Evolutionary conservation across 1,139 yeast species (phyloP).

Genomic region (Torulaspora pretoriensis): DNA sequence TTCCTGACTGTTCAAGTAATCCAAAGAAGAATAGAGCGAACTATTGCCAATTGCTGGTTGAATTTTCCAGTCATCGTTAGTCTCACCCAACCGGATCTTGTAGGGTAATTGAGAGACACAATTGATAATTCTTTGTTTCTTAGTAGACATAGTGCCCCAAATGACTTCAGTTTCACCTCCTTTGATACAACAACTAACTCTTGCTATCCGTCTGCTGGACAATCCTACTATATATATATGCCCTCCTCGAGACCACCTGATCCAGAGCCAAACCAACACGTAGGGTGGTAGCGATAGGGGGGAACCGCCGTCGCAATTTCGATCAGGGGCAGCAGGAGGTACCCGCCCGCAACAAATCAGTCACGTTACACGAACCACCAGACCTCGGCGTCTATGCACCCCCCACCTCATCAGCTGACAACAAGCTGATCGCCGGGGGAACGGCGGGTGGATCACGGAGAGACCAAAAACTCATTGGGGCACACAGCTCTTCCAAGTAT

Average conservation of each 20-base stretch:
- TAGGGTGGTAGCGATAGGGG: not conserved
- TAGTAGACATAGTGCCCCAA: not conserved
- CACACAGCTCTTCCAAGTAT: too few relatives aligned
- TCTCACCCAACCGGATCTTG: constrained; percentile 28
- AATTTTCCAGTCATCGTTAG: constrained; percentile 46
- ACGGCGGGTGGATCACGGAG: too few relatives aligned
- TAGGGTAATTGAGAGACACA: constrained; percentile 39
- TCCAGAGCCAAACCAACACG: not conserved
- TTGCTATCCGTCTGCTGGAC: not conserved
- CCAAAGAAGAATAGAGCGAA: constrained; percentile 74
- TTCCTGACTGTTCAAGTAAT: constrained; percentile 44
- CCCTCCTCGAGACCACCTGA: not conserved
- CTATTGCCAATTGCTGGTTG: constrained; percentile 76
- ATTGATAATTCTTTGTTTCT: constrained; percentile 35
- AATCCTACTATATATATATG: not conserved
- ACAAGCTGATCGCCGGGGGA: too few relatives aligned
- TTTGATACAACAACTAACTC: too few relatives aligned
- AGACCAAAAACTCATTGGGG: too few relatives aligned
- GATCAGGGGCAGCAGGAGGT: not conserved
- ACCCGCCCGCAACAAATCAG: too few relatives aligned
- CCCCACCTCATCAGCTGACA: too few relatives aligned
- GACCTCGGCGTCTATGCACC: too few relatives aligned
- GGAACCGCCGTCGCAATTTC: not conserved
- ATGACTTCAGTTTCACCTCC: not conserved
- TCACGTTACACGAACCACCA: too few relatives aligned